A percentile compares a stretch with the other conserved stretches of the same genome.
Conservation (phyloP, 345 rosid species). For the Syzygium aqueum region DNA sequence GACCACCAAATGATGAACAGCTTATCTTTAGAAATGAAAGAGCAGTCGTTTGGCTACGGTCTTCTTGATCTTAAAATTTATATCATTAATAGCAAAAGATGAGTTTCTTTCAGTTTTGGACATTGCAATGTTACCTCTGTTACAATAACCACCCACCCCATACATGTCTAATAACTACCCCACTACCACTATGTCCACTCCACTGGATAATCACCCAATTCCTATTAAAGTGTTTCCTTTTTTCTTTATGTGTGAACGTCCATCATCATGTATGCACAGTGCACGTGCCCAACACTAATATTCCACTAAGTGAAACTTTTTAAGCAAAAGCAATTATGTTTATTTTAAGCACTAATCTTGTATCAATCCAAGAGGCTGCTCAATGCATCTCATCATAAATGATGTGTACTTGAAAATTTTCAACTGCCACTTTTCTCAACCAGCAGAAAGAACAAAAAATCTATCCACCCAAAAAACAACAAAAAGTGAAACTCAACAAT, state of each 20-base stretch:
- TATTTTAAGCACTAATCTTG: background rate
- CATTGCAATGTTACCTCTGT: background rate
- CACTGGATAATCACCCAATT: background rate
- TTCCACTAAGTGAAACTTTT: background rate
- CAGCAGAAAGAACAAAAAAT: background rate
- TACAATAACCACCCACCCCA: background rate
- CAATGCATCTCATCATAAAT: background rate
- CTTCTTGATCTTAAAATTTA: background rate
- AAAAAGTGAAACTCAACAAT: background rate
- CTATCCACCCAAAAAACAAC: background rate
- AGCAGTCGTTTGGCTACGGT: background rate
- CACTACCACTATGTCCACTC: background rate
- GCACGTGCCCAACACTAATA: background rate
- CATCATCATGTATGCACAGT: background rate
- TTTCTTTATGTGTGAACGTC: background rate
- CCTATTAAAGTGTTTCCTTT: background rate
- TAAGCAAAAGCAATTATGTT: background rate
- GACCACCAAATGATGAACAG: background rate
- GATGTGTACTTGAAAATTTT: background rate
- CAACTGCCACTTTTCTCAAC: background rate
- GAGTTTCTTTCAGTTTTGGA: background rate
- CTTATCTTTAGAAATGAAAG: background rate
- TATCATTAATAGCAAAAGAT: background rate
- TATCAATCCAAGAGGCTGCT: background rate
- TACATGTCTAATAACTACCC: background rate